phyloP scores from a whole-genome alignment of 2,329 filamentous ascomycete species.

The Dactylonectria macrodidyma region DNA sequence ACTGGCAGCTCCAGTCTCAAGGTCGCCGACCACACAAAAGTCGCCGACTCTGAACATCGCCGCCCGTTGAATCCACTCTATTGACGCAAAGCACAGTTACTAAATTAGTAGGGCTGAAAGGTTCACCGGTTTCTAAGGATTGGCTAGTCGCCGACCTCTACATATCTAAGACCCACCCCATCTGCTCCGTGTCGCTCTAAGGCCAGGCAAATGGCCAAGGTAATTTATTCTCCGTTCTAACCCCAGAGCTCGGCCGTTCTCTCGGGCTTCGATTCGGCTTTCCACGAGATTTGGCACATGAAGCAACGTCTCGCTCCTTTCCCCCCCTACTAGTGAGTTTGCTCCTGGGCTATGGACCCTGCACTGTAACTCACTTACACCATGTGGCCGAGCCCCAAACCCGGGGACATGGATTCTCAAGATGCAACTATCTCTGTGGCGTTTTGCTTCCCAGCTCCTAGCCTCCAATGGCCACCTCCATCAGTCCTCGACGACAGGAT shows the following conservation, averaged over 20 bases:
- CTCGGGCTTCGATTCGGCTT: background rate
- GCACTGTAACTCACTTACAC: background rate
- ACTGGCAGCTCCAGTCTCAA: background rate
- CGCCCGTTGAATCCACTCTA: too few relatives aligned
- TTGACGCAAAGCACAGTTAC: too few relatives aligned
- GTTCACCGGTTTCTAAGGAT: background rate
- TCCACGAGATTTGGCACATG: background rate
- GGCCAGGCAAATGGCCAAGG: background rate
- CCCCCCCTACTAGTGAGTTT: background rate
- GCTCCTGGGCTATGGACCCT: background rate
- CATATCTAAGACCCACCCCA: too few relatives aligned
- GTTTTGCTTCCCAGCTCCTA: background rate
- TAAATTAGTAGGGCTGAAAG: background rate
- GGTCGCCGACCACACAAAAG: conserved; percentile 18
- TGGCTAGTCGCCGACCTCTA: background rate
- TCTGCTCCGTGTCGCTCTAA: too few relatives aligned
- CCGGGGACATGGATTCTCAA: background rate
- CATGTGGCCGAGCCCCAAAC: background rate
- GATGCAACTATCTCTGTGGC: background rate
- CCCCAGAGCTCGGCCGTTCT: background rate
- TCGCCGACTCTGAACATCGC: background rate
- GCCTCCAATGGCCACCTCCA: too few relatives aligned
- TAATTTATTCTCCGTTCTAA: background rate
- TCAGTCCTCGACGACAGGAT: background rate
- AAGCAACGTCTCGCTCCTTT: background rate